Evolutionary conservation across 805 yeast species (phyloP), one percentile per base, ranked within the genome.

Genomic region (Maudiozyma turicensis): DNA sequence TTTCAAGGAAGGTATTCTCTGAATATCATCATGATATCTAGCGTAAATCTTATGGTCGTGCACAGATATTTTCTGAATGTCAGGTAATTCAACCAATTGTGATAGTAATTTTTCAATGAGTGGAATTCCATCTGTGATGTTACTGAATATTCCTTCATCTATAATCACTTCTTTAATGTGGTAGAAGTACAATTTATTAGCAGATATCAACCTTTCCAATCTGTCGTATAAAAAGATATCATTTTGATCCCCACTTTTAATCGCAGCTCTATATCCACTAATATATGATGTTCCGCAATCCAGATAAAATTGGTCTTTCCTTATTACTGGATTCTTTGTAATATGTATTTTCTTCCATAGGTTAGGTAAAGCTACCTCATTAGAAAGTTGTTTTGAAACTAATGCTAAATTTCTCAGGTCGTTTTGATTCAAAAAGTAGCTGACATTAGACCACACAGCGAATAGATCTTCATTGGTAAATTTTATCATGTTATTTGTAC

Each of bases 311-410:
- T 49, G 26, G 1, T 48, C 48, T 2, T 60, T 49, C 14, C 65
- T 48, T 4, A 73, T 35, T 0, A 64, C 52, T 1, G 75, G 68
- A 6, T 69, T 53, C 44, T 57, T 58, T 13, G 71, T 60, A 34
- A 77, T 62, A 26, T 67, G 55, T 9, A 78, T 53, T 6, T 54
- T 67, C 29, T 50, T 54, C 57, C 76, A 75, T 8, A 78, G 57
- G n/a, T 55, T 51, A 3, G 65, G 61, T 10, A 60, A 48, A 1
- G 68, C 68, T 10, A 66, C 32, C 0, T 52, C 33, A 32, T 71
- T 65, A n/a, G 68, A 53, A 8, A 64, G 40, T 11, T 52, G 52
- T 50, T 63, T 67, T 50, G 58, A 66, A 2, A 70, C 58, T 38
- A 54, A 57, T 3, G 69, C 55, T n/a, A 75, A 51, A 29, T 58